Percentiles rank a stretch among this genome's conserved stretches.
These are phyloP conservation scores for Dendrothele bispora DNA, from an alignment of 768 basidiomycete species.

Conservation along the genomic window DNA sequence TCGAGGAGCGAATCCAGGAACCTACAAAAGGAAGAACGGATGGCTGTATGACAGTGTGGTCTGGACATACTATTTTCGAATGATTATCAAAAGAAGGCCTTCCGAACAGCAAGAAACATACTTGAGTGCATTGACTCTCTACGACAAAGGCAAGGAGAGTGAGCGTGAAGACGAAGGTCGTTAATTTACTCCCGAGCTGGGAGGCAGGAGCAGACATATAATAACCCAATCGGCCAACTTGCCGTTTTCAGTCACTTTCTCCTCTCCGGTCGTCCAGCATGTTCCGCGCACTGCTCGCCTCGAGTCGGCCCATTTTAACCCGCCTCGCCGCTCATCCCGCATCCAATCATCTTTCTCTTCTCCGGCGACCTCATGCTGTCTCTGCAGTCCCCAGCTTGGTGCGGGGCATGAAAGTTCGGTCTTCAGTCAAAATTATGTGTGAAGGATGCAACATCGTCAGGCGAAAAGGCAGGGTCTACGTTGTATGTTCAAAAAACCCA, in stretches of 20 bases:
- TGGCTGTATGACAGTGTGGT: slow-evolving; percentile 75
- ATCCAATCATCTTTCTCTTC: slow-evolving; percentile 27
- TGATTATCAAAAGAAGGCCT: slow-evolving; percentile 2
- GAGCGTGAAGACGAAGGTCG: slow-evolving; percentile 55
- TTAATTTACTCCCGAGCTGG: no score
- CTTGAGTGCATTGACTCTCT: slow-evolving; percentile 79
- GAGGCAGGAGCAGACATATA: no score
- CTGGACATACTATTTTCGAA: slow-evolving; percentile 67
- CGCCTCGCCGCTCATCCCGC: slow-evolving; percentile 44
- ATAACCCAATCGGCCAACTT: background rate
- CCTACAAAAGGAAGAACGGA: slow-evolving; percentile 88
- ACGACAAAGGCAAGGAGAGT: slow-evolving; percentile 71
- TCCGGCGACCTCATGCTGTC: slow-evolving; percentile 27
- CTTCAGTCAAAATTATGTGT: slow-evolving; percentile 92
- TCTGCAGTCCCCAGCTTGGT: slow-evolving; percentile 35
- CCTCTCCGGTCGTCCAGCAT: slow-evolving; percentile 31
- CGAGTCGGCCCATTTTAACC: slow-evolving; percentile 59
- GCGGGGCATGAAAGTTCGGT: slow-evolving; percentile 96
- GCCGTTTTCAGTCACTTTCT: slow-evolving; percentile 7
- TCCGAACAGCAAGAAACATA: slow-evolving; percentile 26
- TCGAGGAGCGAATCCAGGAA: slow-evolving; percentile 1
- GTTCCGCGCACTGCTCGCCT: slow-evolving; percentile 65
- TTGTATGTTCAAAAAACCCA: slow-evolving; percentile 90
- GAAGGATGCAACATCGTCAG: slow-evolving; percentile 88
- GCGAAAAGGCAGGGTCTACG: slow-evolving; percentile 88